Evolutionary conservation across 768 basidiomycete species (phyloP), one percentile per base, ranked within the genome.

Genomic region (Amanita molliuscula): DNA sequence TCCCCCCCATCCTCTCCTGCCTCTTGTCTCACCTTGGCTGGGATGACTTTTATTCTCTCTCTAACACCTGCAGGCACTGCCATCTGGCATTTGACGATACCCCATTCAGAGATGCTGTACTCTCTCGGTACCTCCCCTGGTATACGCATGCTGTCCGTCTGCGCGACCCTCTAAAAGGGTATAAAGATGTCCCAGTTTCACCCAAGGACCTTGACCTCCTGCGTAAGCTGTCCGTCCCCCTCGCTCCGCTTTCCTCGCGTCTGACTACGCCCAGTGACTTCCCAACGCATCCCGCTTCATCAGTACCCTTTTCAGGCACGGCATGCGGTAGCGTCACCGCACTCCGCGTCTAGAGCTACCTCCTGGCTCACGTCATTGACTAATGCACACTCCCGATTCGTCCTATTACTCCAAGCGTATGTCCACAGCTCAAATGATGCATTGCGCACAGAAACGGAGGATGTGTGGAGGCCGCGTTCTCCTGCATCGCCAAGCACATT

Each of bases 281-380:
- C 87, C 0, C 82, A 83, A 57, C 68, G 68, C 8, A 65, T 81
- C 8, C 76, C 79, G 0, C 70, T 88, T 20, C 84, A 87, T 55
- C 72, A 71, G 29, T 90, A 89, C 56, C 86, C 87, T 0, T 77
- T 77, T 60, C 79, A 82, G 51, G 79, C 84, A 15, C 69, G 87
- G 6, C 65, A 73, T 18, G 58, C 68, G n/a, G 64, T 84, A 33
- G 74, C 74, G 11, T 62, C 66, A 4, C 52, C 69, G 3, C 51
- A 58, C 42, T 62, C 67, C 21, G 61, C 63, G 29, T 64, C 71
- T 54, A 55, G 56, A 41, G 55, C 58, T 44, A 66, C 68, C 4
- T 48, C 61, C 11, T 68, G 67, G 35, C 66, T 81, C n/a, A 64
- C 69, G 28, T 62, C 70, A 3, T 64, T 85, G 7, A 66, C 78